Evolutionary conservation across 225 moss, liverwort and hornwort species (phyloP).

Genomic region (Polytrichum formosum): DNA sequence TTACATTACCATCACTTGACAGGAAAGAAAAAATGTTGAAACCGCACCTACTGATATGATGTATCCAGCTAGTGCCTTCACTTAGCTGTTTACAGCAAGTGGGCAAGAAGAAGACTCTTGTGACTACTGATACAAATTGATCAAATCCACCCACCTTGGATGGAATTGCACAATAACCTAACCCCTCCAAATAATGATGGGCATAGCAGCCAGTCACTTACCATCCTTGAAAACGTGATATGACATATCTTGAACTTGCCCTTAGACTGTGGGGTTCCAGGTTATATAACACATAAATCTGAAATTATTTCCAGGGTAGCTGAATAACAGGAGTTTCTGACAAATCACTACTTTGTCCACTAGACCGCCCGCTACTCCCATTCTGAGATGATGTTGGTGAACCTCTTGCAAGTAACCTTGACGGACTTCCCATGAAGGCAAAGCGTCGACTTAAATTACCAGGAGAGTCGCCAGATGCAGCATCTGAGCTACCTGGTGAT

Average conservation of each 20-base stretch:
- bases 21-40: neutral
- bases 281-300: too few relatives aligned
- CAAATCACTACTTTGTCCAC: constrained; percentile 31
- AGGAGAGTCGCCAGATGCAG: constrained; percentile 22
- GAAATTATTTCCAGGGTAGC: constrained; percentile 39
- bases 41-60: neutral
- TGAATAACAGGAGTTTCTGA: constrained; percentile 34
- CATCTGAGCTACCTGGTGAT: constrained; percentile 17
- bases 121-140: neutral
- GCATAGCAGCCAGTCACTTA: neutral
- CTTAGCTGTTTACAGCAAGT: neutral
- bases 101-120: neutral
- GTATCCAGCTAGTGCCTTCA: neutral
- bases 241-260: too few relatives aligned
- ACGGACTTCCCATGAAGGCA: constrained; percentile 39
- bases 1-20: too few relatives aligned
- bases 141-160: neutral
- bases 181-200: neutral
- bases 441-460: constrained; percentile 40
- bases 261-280: too few relatives aligned
- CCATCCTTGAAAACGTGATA: too few relatives aligned
- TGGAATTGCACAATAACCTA: neutral
- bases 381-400: constrained; percentile 46
- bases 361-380: constrained; percentile 34
- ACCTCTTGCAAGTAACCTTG: constrained; percentile 35